phyloP scores from a whole-genome alignment of 2,329 filamentous ascomycete species.

The Hypoxylon sp. region DNA sequence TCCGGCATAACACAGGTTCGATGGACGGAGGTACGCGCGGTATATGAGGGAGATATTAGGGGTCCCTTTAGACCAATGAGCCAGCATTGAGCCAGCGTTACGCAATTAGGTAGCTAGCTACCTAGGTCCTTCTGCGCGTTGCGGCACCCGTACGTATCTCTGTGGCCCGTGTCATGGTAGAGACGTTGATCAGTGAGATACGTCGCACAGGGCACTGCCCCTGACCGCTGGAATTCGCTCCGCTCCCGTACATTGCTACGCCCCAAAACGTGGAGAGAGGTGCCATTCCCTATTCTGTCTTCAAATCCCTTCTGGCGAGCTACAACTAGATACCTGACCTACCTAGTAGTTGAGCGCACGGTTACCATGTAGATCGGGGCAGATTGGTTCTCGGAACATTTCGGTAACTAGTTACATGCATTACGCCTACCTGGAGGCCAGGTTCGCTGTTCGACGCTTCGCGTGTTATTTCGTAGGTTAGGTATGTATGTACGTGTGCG shows the following conservation, averaged over 20 bases:
- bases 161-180: constrained; percentile 15
- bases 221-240: constrained; percentile 32
- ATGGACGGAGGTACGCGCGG: constrained; percentile 1
- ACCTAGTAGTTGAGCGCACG: constrained; percentile 1
- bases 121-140: background rate
- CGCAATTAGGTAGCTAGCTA: background rate
- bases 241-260: constrained; percentile 28
- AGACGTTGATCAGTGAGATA: constrained; percentile 5
- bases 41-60: constrained; percentile 17
- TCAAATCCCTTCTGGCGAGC: background rate
- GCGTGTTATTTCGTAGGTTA: background rate
- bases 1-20: background rate
- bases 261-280: constrained; percentile 34
- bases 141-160: constrained; percentile 34
- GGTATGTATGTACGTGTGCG: background rate
- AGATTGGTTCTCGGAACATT: constrained; percentile 26
- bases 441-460: constrained; percentile 2
- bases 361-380: constrained; percentile 25
- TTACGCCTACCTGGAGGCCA: background rate
- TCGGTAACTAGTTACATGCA: constrained; percentile 23
- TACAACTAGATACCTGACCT: background rate
- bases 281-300: background rate
- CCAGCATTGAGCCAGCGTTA: constrained; percentile 8
- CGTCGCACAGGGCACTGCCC: constrained; percentile 33
- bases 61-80: constrained; percentile 1